Base-by-base conservation (phyloP, 192 early-diverging fungal genomes). In the Coemansia sp. region DNA sequence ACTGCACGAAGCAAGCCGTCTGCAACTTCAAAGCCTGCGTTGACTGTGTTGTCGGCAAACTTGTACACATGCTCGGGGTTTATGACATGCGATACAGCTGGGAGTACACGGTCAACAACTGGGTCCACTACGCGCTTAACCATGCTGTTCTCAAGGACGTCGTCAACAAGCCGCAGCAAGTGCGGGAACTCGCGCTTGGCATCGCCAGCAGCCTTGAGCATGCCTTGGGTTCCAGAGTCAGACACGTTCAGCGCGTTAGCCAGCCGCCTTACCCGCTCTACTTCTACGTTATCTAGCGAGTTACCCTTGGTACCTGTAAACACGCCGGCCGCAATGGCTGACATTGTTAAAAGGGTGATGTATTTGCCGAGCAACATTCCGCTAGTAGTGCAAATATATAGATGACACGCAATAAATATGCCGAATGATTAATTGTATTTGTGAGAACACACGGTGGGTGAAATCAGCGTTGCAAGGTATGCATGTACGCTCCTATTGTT, bases 181-280 rank as follows among this genome's bases (percentile, higher is more conserved):
- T 77, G 73, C 1, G 73, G 73, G 33, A 69, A 77, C 30, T 77
- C 66, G 51, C 66, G 66, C 31, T 77, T 77, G 10, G 73, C 73
- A 33, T 68, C 58, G 1, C 63, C 67, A 9, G 73, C 73, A 0
- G 52, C 73, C 31, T 60, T 65, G 10, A 77, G 54, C 66, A 77
- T 69, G 27, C 42, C 73, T 15, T 58, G 65, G 4, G 73, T 77
- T 21, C 73, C 73, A n/a, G 62, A 65, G 32, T 69, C 66, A 2
- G 73, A 77, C 15, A 77, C 73, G 18, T 77, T 68, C 8, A 77
- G 51, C 4, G 73, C 73, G 14, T 69, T 77, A 30, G 73, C 73
- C 14, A 77, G 46, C 40, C 73, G 48, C 45, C 66, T 43, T 6
- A 77, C 73, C 3, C 73, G 53, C 27, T 77, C 73, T 13, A 77